phyloP scores from a whole-genome alignment of 1,139 yeast species.

The Kodamaea plutei region DNA sequence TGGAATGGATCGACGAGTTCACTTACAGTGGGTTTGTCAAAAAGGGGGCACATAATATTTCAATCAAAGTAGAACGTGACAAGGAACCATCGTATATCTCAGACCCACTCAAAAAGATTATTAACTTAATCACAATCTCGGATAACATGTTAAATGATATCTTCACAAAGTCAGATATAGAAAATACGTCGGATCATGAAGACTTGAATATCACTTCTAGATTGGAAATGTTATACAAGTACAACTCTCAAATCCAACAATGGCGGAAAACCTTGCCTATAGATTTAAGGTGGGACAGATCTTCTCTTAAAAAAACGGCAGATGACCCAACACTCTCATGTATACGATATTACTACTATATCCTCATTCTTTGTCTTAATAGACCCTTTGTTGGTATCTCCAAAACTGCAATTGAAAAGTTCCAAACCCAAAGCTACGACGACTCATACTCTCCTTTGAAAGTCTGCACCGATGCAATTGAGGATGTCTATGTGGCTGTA shows the following conservation, averaged over 20 bases:
- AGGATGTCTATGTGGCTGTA: slow-evolving; percentile 39
- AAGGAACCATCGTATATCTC: slow-evolving; percentile 36
- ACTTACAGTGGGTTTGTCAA: slow-evolving; percentile 25
- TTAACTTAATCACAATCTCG: slow-evolving; percentile 49
- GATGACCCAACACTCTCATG: slow-evolving; percentile 48
- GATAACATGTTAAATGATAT: slow-evolving; percentile 54
- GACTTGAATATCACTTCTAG: slow-evolving; percentile 34
- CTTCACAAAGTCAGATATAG: slow-evolving; percentile 33
- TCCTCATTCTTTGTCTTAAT: slow-evolving; percentile 52
- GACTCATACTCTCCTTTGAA: slow-evolving; percentile 13
- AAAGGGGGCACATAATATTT: slow-evolving; percentile 2
- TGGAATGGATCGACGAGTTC: slow-evolving; percentile 51
- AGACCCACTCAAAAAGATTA: slow-evolving; percentile 43
- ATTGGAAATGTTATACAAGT: slow-evolving; percentile 35
- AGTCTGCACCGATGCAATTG: slow-evolving; percentile 39
- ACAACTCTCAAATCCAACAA: slow-evolving; percentile 45
- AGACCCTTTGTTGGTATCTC: slow-evolving; percentile 49
- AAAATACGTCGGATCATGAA: slow-evolving; percentile 15
- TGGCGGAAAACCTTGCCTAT: slow-evolving; percentile 49
- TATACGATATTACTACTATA: slow-evolving; percentile 56
- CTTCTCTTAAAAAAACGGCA: slow-evolving; percentile 39
- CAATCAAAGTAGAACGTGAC: slow-evolving; percentile 7
- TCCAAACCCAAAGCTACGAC: slow-evolving; percentile 5
- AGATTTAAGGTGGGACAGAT: slow-evolving; percentile 48
- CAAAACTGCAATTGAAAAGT: slow-evolving; percentile 6